Evolutionary conservation across 805 yeast species (phyloP).

Genomic region (Candida krabiensis): DNA sequence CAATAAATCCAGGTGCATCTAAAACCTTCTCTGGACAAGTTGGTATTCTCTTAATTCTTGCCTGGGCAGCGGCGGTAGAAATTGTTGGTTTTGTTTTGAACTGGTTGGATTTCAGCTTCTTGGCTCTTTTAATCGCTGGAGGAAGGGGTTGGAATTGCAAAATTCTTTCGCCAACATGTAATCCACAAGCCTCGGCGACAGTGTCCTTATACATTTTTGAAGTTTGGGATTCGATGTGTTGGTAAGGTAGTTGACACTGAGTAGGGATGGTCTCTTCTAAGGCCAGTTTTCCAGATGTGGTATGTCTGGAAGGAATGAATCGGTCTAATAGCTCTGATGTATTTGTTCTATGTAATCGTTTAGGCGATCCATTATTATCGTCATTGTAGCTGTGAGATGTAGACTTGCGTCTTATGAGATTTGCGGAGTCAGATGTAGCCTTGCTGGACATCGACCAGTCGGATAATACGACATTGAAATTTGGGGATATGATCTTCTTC

Average conservation of each 20-base stretch:
- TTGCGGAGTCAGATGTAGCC: slow-evolving; percentile 8
- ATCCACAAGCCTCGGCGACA: slow-evolving; percentile 94
- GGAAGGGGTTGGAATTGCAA: slow-evolving; percentile 85
- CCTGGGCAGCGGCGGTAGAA: slow-evolving; percentile 52
- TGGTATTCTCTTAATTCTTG: slow-evolving; percentile 75
- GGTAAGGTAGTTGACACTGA: slow-evolving; percentile 43
- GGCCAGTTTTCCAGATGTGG: slow-evolving; percentile 46
- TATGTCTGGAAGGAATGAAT: slow-evolving; percentile 59
- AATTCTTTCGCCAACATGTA: slow-evolving; percentile 77
- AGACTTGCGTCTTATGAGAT: neutral
- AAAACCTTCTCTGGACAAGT: slow-evolving; percentile 89
- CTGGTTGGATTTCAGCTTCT: slow-evolving; percentile 16
- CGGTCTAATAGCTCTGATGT: slow-evolving; percentile 48
- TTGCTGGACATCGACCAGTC: slow-evolving; percentile 32
- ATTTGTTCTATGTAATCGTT: slow-evolving; percentile 29
- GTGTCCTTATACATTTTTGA: slow-evolving; percentile 66
- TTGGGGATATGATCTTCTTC: slow-evolving; percentile 34
- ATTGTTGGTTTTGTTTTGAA: slow-evolving; percentile 26
- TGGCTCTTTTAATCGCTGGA: slow-evolving; percentile 50
- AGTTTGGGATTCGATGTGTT: slow-evolving; percentile 55
- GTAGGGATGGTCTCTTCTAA: slow-evolving; percentile 19
- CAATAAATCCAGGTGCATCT: slow-evolving; percentile 93
- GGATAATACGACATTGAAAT: slow-evolving; percentile 34
- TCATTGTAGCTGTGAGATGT: slow-evolving; percentile 6
- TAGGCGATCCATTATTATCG: slow-evolving; percentile 24